Conservation (phyloP, 2,329 filamentous ascomycete species). For the Hypoxylon sp. region DNA sequence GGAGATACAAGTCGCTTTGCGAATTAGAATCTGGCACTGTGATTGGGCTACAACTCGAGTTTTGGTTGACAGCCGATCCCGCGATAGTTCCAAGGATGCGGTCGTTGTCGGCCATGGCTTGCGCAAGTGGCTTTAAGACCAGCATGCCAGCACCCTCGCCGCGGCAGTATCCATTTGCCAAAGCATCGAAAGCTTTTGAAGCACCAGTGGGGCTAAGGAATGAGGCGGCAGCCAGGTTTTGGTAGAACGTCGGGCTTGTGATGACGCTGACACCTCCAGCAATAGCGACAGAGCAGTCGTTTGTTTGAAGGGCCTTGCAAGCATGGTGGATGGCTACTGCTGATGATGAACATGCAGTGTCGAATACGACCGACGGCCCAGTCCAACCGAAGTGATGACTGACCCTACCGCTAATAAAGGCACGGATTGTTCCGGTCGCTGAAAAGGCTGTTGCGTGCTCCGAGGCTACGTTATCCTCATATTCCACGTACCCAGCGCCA, state of each 20-base stretch:
- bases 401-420: constrained; percentile 55
- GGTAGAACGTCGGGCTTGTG: constrained; percentile 47
- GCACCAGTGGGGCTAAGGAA: constrained; percentile 62
- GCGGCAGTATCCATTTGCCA: constrained; percentile 69
- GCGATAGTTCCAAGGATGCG: constrained; percentile 62
- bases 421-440: constrained; percentile 53
- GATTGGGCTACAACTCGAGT: constrained; percentile 43
- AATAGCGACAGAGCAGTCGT: constrained; percentile 55
- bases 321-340: constrained; percentile 56
- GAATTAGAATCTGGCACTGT: constrained; percentile 50
- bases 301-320: constrained; percentile 50
- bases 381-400: constrained; percentile 57
- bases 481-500: constrained; percentile 47
- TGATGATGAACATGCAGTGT: constrained; percentile 59
- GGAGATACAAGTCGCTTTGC: constrained; percentile 53
- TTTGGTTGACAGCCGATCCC: constrained; percentile 56
- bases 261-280: constrained; percentile 61
- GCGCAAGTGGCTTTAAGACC: constrained; percentile 65
- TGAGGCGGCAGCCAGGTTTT: constrained; percentile 51
- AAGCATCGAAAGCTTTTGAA: constrained; percentile 65
- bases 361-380: constrained; percentile 55
- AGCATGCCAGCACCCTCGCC: constrained; percentile 65
- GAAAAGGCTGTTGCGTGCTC: constrained; percentile 54
- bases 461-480: constrained; percentile 47
- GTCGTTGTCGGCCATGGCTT: constrained; percentile 67